A percentile compares a stretch with the other conserved stretches of the same genome.
phyloP scores from a whole-genome alignment of 306 rosid species.

The Casuarina equisetifolia region DNA sequence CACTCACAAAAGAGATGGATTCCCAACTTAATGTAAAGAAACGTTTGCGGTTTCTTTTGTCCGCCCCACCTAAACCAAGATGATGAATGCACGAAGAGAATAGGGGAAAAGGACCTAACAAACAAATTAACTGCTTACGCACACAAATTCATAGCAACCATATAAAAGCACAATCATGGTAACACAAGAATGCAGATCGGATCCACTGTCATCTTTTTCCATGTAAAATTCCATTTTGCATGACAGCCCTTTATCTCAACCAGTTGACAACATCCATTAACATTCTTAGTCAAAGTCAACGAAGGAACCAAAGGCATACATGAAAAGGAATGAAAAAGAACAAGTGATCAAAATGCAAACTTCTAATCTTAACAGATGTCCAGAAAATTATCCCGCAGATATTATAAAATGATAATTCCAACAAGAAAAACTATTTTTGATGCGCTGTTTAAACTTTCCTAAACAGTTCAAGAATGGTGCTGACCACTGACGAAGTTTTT shows the following conservation, averaged over 20 bases:
- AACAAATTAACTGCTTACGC: no score
- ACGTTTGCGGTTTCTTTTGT: no score
- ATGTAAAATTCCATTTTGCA: background rate
- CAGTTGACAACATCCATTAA: background rate
- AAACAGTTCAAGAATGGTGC: background rate
- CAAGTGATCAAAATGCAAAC: background rate
- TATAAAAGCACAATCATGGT: background rate
- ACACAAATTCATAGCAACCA: no score
- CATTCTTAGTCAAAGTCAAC: background rate
- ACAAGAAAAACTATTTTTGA: background rate
- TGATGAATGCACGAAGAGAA: no score
- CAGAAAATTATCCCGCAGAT: background rate
- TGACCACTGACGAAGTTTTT: background rate
- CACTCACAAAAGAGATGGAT: background rate
- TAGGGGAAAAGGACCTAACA: no score
- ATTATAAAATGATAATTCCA: background rate
- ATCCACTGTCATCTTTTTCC: background rate
- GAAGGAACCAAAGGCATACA: background rate
- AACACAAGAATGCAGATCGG: background rate
- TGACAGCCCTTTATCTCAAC: background rate
- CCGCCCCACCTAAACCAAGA: no score
- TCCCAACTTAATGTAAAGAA: no score
- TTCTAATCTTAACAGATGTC: background rate
- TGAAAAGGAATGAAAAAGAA: background rate
- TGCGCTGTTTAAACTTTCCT: no score